These are phyloP conservation scores for Haematococcus sp. DNA, from an alignment of 139 green algal genomes.

Conservation along the genomic window DNA sequence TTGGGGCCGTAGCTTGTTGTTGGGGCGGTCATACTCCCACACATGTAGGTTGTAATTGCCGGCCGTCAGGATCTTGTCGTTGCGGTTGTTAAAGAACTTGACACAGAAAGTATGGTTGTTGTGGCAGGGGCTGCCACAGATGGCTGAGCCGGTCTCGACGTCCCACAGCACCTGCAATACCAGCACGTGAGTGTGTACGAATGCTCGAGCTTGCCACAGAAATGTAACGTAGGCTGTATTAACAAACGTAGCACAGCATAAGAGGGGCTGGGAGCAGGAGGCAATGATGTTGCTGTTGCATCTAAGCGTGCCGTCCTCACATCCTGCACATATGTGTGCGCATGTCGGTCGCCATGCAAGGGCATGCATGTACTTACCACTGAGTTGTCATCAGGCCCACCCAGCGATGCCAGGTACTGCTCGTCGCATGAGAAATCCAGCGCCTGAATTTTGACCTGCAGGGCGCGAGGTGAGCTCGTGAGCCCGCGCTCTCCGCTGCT, in stretches of 20 bases:
- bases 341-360: no score
- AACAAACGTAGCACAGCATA: not conserved
- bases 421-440: slow-evolving; percentile 73
- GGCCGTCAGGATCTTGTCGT: slow-evolving; percentile 64
- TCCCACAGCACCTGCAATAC: slow-evolving; percentile 77
- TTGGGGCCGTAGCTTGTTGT: slow-evolving; percentile 69
- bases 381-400: slow-evolving; percentile 81
- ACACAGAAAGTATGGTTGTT: slow-evolving; percentile 61
- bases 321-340: no score
- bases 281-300: slow-evolving; percentile 6
- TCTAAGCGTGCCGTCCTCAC: no score
- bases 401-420: slow-evolving; percentile 69
- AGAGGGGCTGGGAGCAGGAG: no score
- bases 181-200: not conserved
- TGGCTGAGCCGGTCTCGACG: slow-evolving; percentile 67
- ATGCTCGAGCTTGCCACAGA: not conserved
- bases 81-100: slow-evolving; percentile 74
- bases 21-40: slow-evolving; percentile 73
- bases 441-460: slow-evolving; percentile 78
- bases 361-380: slow-evolving; percentile 52
- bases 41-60: slow-evolving; percentile 70
- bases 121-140: slow-evolving; percentile 75
- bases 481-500: no score
- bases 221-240: not conserved
- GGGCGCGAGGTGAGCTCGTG: not conserved